Conservation (phyloP, 257 asterid species). For the Lithospermum erythrorhizon region DNA sequence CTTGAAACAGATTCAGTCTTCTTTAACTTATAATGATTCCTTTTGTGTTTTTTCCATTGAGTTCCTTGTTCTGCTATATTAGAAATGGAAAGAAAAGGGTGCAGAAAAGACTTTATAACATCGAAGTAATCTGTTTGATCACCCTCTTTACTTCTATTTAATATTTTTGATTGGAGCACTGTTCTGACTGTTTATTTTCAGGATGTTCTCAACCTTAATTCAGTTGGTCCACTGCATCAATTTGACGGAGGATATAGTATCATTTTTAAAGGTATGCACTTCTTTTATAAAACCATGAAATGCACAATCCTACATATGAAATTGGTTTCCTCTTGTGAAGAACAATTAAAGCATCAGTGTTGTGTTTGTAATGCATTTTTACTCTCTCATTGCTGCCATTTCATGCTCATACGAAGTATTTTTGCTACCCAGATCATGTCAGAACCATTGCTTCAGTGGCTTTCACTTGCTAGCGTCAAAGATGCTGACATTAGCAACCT, state of each 20-base stretch:
- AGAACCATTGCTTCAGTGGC: constrained; percentile 53
- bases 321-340: neutral
- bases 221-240: constrained; percentile 40
- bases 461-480: constrained; percentile 37
- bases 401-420: constrained; percentile 1
- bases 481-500: constrained; percentile 25
- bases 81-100: constrained; percentile 19
- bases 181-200: constrained; percentile 23
- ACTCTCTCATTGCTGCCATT: neutral
- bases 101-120: constrained; percentile 20
- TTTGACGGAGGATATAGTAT: constrained; percentile 38
- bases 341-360: neutral
- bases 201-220: constrained; percentile 41
- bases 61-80: constrained; percentile 48
- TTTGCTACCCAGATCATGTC: constrained; percentile 28
- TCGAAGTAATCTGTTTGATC: constrained; percentile 30
- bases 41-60: constrained; percentile 16
- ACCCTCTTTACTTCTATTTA: neutral
- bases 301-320: neutral
- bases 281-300: neutral
- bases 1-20: neutral
- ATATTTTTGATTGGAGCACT: constrained; percentile 3
- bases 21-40: constrained; percentile 6
- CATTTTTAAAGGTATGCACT: constrained; percentile 41
- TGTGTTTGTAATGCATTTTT: neutral